phyloP scores from a whole-genome alignment of 2,329 filamentous ascomycete genomes.

The Fusarium dimerum region DNA sequence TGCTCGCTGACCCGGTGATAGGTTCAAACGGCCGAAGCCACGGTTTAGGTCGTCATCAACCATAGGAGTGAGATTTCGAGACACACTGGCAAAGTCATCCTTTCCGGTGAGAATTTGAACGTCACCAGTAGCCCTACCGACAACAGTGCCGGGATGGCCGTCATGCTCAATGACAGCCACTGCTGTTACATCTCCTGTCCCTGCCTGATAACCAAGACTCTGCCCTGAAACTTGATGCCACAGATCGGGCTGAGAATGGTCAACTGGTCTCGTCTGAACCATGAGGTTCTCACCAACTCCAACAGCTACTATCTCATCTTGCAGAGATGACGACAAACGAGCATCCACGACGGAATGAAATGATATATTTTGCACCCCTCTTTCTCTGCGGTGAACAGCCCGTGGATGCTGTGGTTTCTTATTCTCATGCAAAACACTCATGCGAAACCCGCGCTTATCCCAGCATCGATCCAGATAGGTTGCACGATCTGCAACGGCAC shows the following conservation, averaged over 20 bases:
- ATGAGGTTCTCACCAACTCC: conserved; percentile 55
- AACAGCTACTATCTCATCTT: conserved; percentile 50
- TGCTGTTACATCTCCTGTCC: conserved; percentile 52
- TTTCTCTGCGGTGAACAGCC: conserved; percentile 14
- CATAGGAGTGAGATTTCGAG: conserved; percentile 22
- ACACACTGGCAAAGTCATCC: conserved; percentile 30
- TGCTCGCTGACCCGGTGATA: conserved; percentile 33
- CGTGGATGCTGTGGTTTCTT: conserved; percentile 13
- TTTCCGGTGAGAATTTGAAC: conserved; percentile 45
- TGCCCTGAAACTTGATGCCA: conserved; percentile 45
- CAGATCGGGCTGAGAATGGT: conserved; percentile 17
- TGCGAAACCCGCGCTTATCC: conserved; percentile 49
- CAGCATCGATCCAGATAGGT: conserved; percentile 55
- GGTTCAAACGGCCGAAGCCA: conserved; percentile 20
- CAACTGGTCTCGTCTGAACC: conserved; percentile 39
- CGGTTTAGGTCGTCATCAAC: conserved; percentile 6
- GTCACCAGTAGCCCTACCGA: conserved; percentile 52
- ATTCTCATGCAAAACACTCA: conserved; percentile 28
- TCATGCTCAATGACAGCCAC: conserved; percentile 44
- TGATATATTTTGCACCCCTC: conserved; percentile 35
- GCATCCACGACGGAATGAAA: conserved; percentile 54
- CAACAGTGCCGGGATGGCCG: conserved; percentile 38
- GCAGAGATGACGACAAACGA: conserved; percentile 35
- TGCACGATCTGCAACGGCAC: conserved; percentile 43
- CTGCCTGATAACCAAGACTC: conserved; percentile 41